Evolutionary conservation across 345 rosid species (phyloP), one percentile per base, ranked within the genome.

Genomic region (Streptanthus diversifolius): DNA sequence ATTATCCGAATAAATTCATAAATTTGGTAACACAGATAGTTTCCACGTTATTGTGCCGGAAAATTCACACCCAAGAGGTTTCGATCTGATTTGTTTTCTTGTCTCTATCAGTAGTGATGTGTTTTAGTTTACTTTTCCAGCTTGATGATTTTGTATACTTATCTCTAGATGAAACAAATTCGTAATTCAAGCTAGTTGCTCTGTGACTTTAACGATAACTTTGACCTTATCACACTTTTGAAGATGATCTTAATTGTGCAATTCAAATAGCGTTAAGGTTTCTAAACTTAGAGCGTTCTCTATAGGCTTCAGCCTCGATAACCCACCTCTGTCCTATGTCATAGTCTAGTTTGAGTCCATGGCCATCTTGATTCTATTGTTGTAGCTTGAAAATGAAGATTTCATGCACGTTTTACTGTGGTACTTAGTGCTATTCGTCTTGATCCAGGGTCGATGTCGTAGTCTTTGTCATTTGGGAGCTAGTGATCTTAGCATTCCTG

Each of bases 391-490:
- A 11, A 32, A 19, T 43, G 19, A 61, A 11, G 52, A 54, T 12
- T 8, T 0, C 5, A 7, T 56, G 29, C 33, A 45, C 52, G 13
- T n/a, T 27, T 68, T 49, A 15, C 30, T 15, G 59, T 70, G 18
- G 17, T 64, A 32, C 64, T 72, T 43, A 47, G 3, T 30, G 39
- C 13, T 5, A 17, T 12, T 25, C 4, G 21, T 57, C 13, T 51
- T 70, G 61, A 30, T 85, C 84, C 95, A 93, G 98, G 96, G 84
- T 91, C 58, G 97, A 93, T 82, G 96, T 89, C 8, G 90, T 85
- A 76, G 73, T 91, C 49, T 93, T 89, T 56, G 97, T 91, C 13
- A 82, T 93, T 80, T 93, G 96, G 98, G 98, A 93, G 75, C 93
- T 93, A 29, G 60, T 89, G 57, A 89, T 85, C 72, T 83, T 93